Conservation (phyloP, 1,139 yeast genomes). For the Yamadazyma aaseri region DNA sequence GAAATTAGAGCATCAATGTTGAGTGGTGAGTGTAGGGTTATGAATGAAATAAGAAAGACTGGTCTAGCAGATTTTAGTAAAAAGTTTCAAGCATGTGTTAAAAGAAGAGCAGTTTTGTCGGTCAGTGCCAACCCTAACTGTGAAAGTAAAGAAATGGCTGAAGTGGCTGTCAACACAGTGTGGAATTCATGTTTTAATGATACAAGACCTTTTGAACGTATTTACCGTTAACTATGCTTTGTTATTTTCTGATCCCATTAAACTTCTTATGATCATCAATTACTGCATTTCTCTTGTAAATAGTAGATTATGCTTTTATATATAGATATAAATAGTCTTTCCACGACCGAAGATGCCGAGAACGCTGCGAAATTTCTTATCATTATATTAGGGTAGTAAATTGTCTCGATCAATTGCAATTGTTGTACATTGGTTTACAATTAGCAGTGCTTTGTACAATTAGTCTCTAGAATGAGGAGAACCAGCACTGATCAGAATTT, state of each 20-base stretch:
- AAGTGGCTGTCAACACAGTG: constrained; percentile 75
- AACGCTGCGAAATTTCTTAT: too few species aligned
- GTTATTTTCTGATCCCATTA: too few species aligned
- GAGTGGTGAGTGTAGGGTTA: constrained; percentile 92
- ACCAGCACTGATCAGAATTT: constrained; percentile 21
- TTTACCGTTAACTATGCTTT: too few species aligned
- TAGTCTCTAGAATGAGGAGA: constrained; percentile 12
- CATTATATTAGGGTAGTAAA: too few species aligned
- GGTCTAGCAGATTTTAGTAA: constrained; percentile 61
- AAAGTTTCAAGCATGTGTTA: constrained; percentile 90
- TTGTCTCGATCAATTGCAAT: too few species aligned
- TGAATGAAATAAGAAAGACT: constrained; percentile 76
- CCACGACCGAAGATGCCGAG: too few species aligned
- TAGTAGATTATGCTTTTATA: not conserved
- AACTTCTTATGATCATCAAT: too few species aligned
- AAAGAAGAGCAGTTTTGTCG: constrained; percentile 81
- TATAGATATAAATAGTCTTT: too few species aligned
- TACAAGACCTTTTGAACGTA: constrained; percentile 93
- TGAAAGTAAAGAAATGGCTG: constrained; percentile 69
- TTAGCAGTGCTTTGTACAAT: too few species aligned
- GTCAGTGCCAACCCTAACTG: constrained; percentile 88
- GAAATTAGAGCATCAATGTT: constrained; percentile 91
- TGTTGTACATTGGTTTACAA: too few species aligned
- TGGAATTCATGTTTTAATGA: constrained; percentile 94
- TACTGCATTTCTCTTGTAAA: too few species aligned